Base-by-base conservation (phyloP, 2,329 filamentous ascomycete genomes). In the Aspergillus melleus region DNA sequence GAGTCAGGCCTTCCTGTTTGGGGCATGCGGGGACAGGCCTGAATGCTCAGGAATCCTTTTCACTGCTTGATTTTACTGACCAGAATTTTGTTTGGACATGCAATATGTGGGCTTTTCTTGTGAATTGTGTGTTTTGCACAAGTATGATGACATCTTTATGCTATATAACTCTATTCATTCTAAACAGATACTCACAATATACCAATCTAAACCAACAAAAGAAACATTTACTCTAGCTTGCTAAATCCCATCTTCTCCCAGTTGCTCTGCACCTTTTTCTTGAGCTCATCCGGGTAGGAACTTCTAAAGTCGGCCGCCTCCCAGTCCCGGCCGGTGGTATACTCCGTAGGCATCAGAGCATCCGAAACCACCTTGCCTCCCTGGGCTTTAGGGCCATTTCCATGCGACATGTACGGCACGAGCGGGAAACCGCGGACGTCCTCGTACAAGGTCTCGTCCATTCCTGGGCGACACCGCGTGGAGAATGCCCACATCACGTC, bases 401-500 rank as follows among this genome's bases (percentile, higher is more conserved):
- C 80, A 61, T 83, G 79, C 0, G 68, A 68, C 76, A 81, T 81
- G 59, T 81, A 83, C 2, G 81, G 80, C 19, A 80, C 77, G 1
- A 84, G 62, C 0, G 76, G 75, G 61, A 81, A 81, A 0, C 75
- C 79, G 1, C 62, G 63, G 4, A 78, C 74, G 39, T 83, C 76
- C n/a, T 81, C 76, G 54, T 75, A 83, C 59, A 78, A 72, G 2
- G 70, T 73, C 64, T 83, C 81, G 49, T 83, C 80, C 2, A 68
- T 63, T 0, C 69, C 71, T 0, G 80, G 80, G 0, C 80, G 73
- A 59, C 81, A 84, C 0, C 81, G 73, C 0, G 81, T 83, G 14
- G 68, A 72, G 58, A 80, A 83, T 0, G 81, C 81, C 77, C 77
- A 84, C 55, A 81, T 77, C 6, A 84, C 77, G 32, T 83, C 79